Evolutionary conservation across 495 filamentous ascomycete species (phyloP), one percentile per base, ranked within the genome.

Genomic region (Clohesyomyces aquaticus): DNA sequence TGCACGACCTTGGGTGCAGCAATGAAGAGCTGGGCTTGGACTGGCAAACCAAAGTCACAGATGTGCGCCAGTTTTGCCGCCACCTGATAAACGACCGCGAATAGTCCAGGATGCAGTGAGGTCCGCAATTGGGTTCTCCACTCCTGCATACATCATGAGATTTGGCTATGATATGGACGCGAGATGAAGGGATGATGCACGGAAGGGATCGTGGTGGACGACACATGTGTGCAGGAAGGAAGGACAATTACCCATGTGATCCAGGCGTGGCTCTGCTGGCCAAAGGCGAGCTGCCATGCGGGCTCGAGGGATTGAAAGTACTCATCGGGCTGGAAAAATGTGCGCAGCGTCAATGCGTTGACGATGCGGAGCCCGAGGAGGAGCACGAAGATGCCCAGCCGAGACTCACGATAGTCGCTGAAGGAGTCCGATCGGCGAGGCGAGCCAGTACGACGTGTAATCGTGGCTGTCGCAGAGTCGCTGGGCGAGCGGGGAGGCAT

Each of bases 281-380:
- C 93, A 77, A 97, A 98, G 0, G 90, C 88, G 47, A 93, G 79
- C 73, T 87, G 81, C 93, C 93, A 98, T 64, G 94, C 94, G 38
- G 94, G 95, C 73, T 99, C 94, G 11, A 99, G 81, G 4, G 92
- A 90, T 72, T 99, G 94, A 67, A 92, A 99, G 79, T 90, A 98
- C 74, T 99, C 94, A 78, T 99, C 94, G n/a, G 94, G 94, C 74
- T 99, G 94, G 78, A 99, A 99, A 74, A 96, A 99, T n/a, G 94
- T 98, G 51, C 85, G 81, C 41, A 95, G 79, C 51, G 79, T 83
- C 58, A 96, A 78, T n/a, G 92, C 87, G 76, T 98, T 97, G 72
- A 91, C 71, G 52, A 96, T 82, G 55, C 94, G 91, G 50, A 97
- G 81, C 12, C 83, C 83, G 58, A 96, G 68, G 21, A 97, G 83